Conservation (phyloP, 31 red algal species). For the Pterothamnion heteromorphum region DNA sequence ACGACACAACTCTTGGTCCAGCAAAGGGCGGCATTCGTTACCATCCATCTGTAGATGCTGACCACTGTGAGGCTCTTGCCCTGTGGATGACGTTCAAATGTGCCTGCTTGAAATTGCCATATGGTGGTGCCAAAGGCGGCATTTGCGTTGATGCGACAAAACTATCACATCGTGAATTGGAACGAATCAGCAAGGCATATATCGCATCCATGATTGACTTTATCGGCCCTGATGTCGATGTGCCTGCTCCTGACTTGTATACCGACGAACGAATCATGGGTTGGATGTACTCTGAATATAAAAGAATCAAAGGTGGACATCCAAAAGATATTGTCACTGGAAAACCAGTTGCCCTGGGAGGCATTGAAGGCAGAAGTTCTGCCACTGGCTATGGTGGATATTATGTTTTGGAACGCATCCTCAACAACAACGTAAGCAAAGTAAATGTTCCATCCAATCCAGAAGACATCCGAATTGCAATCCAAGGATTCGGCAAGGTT, state of each 20-base stretch:
- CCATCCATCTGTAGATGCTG: constrained; percentile 46
- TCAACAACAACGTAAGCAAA: too few relatives aligned
- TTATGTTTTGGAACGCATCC: too few relatives aligned
- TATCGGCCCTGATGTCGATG: constrained; percentile 64
- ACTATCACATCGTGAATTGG: constrained; percentile 49
- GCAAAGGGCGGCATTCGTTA: constrained; percentile 74
- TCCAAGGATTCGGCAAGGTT: too few relatives aligned
- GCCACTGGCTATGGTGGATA: constrained; percentile 65
- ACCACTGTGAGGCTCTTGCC: constrained; percentile 64
- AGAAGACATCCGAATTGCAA: too few relatives aligned
- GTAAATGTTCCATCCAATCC: too few relatives aligned
- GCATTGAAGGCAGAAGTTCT: constrained; percentile 60
- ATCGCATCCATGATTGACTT: constrained; percentile 56
- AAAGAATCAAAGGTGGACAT: too few relatives aligned
- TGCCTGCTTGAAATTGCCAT: constrained; percentile 59
- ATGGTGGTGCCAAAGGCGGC: constrained; percentile 70
- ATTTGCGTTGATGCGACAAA: constrained; percentile 55
- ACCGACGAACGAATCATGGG: constrained; percentile 63
- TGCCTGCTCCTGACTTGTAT: constrained; percentile 70
- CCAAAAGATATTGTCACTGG: constrained; percentile 48
- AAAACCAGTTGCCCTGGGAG: constrained; percentile 67
- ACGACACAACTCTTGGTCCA: constrained; percentile 51
- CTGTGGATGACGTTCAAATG: constrained; percentile 73
- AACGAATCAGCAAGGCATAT: constrained; percentile 61
- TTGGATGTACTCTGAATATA: constrained; percentile 23